Conservation (phyloP, 2,329 filamentous ascomycete species). For the Aspergillus hiratsukae region DNA sequence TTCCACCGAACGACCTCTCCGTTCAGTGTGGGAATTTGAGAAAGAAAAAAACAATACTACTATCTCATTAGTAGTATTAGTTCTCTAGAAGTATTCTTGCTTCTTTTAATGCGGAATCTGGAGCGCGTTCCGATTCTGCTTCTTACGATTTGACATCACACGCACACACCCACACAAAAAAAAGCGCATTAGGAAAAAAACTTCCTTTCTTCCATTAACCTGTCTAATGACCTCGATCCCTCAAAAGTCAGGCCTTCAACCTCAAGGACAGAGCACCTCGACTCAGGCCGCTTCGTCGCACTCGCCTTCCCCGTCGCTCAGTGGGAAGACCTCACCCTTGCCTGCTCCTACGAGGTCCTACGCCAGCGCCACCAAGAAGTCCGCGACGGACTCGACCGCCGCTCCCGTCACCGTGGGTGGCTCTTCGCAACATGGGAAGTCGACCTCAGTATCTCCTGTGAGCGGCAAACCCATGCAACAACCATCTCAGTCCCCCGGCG, state of each 20-base stretch:
- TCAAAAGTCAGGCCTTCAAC: slow-evolving; percentile 46
- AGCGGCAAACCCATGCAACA: slow-evolving; percentile 70
- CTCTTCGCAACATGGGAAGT: slow-evolving; percentile 51
- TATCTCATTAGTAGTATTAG: slow-evolving; percentile 15
- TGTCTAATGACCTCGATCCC: slow-evolving; percentile 60
- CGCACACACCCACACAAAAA: not conserved
- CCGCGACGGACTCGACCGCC: slow-evolving; percentile 49
- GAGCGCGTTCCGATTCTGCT: slow-evolving; percentile 16
- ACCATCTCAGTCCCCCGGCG: slow-evolving; percentile 36
- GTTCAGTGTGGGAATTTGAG: slow-evolving; percentile 4
- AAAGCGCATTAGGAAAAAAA: slow-evolving; percentile 4
- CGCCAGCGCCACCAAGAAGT: slow-evolving; percentile 59
- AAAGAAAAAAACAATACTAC: not conserved
- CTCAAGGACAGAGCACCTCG: slow-evolving; percentile 46
- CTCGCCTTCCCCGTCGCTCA: slow-evolving; percentile 44
- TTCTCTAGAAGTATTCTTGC: slow-evolving; percentile 11
- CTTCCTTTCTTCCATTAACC: slow-evolving; percentile 20
- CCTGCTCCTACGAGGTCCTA: slow-evolving; percentile 57
- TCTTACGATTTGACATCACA: slow-evolving; percentile 16
- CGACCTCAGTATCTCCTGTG: slow-evolving; percentile 69
- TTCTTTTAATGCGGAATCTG: slow-evolving; percentile 19
- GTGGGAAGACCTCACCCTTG: slow-evolving; percentile 49
- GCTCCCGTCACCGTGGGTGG: slow-evolving; percentile 52
- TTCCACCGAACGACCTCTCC: slow-evolving; percentile 4
- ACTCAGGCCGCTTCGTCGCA: slow-evolving; percentile 45